phyloP scores from a whole-genome alignment of 2,329 filamentous ascomycete genomes.

The Scopulariopsis brevicaulis region DNA sequence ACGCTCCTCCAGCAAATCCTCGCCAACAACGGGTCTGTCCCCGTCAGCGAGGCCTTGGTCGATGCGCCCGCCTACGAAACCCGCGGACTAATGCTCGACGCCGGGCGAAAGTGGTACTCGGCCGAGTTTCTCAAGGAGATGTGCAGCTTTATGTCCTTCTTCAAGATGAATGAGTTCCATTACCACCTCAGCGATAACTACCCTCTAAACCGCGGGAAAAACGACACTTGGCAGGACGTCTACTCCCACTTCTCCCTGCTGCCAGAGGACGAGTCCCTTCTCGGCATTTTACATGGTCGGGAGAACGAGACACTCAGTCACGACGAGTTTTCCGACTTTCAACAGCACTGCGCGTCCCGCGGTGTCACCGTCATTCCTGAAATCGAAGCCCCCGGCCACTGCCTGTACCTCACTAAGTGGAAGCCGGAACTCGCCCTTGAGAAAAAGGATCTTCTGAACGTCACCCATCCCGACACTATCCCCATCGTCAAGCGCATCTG shows the following conservation, averaged over 20 bases:
- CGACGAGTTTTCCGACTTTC: conserved; percentile 32
- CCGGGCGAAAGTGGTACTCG: conserved; percentile 13
- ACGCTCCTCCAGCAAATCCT: conserved; percentile 29
- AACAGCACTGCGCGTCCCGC: conserved; percentile 33
- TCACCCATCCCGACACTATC: conserved; percentile 29
- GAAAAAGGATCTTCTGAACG: conserved; percentile 25
- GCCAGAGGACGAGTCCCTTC: conserved; percentile 14
- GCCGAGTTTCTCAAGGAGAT: conserved; percentile 24
- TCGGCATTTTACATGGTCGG: conserved; percentile 11
- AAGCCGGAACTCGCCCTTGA: conserved; percentile 37
- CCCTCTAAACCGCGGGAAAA: conserved; percentile 30
- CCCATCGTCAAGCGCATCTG: conserved; percentile 38
- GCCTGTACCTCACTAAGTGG: conserved; percentile 41
- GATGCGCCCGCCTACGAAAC: conserved; percentile 31
- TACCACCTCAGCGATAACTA: conserved; percentile 38
- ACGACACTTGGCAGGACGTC: conserved; percentile 30
- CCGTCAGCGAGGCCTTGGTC: conserved; percentile 12
- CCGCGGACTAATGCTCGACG: conserved; percentile 25
- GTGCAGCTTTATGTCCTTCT: conserved; percentile 29
- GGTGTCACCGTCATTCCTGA: conserved; percentile 43
- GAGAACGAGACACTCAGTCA: conserved; percentile 14
- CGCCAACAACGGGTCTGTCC: conserved; percentile 14
- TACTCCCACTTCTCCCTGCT: conserved; percentile 31
- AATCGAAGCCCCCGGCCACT: conserved; percentile 42
- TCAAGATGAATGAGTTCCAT: conserved; percentile 35